These are phyloP conservation scores for Porphyrellus cyaneotinctus DNA, from an alignment of 768 basidiomycete genomes.

Conservation along the genomic window DNA sequence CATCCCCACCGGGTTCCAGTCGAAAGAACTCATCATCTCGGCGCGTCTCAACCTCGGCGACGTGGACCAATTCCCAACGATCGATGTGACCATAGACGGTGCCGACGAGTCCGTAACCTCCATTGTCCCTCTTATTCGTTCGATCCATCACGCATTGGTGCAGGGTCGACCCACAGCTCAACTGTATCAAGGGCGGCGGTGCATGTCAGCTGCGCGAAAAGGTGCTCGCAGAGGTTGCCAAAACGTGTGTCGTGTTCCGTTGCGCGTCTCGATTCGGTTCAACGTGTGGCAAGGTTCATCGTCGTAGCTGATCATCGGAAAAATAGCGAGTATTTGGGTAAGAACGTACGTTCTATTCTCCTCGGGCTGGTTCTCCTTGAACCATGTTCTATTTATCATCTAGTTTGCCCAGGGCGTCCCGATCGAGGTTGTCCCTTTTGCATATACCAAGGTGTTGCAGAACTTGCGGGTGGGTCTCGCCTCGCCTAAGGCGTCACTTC, in stretches of 20 bases:
- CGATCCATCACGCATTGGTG: neutral
- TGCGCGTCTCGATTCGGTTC: conserved; percentile 26
- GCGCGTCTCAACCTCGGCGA: conserved; percentile 79
- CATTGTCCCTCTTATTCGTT: neutral
- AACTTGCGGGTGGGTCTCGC: conserved; percentile 58
- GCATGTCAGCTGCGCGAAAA: conserved; percentile 97
- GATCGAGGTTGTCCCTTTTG: conserved; percentile 95
- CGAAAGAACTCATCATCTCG: conserved; percentile 87
- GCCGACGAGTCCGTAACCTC: conserved; percentile 78
- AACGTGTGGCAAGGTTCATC: conserved; percentile 62
- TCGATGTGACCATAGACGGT: conserved; percentile 97
- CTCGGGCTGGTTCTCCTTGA: neutral
- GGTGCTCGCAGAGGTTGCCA: conserved; percentile 93
- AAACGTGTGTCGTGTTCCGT: conserved; percentile 44
- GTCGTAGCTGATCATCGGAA: conserved; percentile 97
- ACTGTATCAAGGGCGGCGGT: conserved; percentile 96
- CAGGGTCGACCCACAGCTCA: conserved; percentile 82
- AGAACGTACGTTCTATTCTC: conserved; percentile 55
- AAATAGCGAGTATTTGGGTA: conserved; percentile 78
- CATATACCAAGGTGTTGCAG: conserved; percentile 82
- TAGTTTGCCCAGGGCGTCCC: conserved; percentile 89
- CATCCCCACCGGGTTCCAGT: conserved; percentile 95
- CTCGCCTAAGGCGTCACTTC: conserved; percentile 68
- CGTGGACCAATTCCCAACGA: conserved; percentile 79
- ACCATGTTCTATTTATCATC: neutral